Evolutionary conservation across 1,284 basidiomycete species (phyloP).

Genomic region (Ustilago esculenta): DNA sequence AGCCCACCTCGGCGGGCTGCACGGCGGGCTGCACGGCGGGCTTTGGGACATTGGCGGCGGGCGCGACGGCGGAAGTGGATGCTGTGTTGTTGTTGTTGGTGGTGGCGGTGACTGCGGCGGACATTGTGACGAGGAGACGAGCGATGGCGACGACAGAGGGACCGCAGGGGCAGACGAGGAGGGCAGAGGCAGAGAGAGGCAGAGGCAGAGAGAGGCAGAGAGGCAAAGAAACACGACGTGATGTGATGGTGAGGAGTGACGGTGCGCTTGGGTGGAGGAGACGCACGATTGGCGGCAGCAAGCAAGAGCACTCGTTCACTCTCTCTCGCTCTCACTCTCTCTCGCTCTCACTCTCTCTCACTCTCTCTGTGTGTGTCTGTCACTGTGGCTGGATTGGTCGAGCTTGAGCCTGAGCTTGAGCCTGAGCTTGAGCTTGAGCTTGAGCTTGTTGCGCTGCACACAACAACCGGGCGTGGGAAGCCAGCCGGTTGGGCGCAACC

Average conservation of each 20-base stretch:
- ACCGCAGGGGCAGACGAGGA: no score
- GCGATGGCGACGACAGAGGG: neutral
- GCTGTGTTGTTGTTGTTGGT: constrained; percentile 25
- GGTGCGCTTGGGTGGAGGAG: no score
- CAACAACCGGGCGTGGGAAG: constrained; percentile 1
- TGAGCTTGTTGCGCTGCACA: constrained; percentile 1
- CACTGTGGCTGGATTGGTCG: no score
- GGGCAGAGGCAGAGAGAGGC: neutral
- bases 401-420: constrained; percentile 10
- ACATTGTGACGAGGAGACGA: constrained; percentile 15
- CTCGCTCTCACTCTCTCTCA: neutral
- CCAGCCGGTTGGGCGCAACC: no score
- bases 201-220: neutral
- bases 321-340: neutral
- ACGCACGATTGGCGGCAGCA: no score
- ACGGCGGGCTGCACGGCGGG: constrained; percentile 41
- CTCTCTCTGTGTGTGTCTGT: no score
- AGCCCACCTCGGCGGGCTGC: constrained; percentile 65
- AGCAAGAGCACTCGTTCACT: neutral
- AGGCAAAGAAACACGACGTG: neutral
- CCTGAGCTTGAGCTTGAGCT: neutral
- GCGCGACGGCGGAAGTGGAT: constrained; percentile 23
- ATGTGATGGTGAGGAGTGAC: no score
- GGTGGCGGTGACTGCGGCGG: constrained; percentile 38
- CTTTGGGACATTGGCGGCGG: no score